Evolutionary conservation across 768 basidiomycete species (phyloP), one percentile per base, ranked within the genome.

Genomic region (Leucosporidium scottii): DNA sequence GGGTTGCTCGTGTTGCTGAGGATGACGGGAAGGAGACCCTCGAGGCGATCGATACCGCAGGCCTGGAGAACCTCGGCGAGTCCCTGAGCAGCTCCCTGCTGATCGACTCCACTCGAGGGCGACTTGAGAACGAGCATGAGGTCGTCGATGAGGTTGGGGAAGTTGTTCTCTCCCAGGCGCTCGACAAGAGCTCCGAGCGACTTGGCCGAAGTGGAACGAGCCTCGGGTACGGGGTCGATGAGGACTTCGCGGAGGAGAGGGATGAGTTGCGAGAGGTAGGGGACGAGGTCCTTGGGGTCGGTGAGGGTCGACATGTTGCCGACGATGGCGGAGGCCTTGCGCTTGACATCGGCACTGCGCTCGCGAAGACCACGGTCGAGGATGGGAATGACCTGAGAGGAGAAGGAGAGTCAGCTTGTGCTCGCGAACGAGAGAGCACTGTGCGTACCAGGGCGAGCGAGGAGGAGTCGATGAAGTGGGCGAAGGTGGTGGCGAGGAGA

Each of bases 21-120:
- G 75, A 99, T 92, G 73, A 94, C 91, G 0, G 96, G 96, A 3
- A 98, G 83, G 2, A 99, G 82, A 9, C 90, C 88, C 76, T 99
- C 96, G 70, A 99, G 83, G 56, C 93, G 84, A 70, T 98, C 93
- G 89, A 96, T 93, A n/a, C 96, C 96, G 36, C 98, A 85, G 25
- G 92, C 93, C 4, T 93, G 87, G 3, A 98, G 83, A 12, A 98
- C 92, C 79, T 98, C 96, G 67, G 89, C 89, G 55, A 98, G 83
- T 74, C 96, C 96, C 79, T 98, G 96, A 4, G 94, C 94, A 0
- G 96, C 94, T 68, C 94, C 96, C 80, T 98, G 96, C 60, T 94
- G 84, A 78, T 99, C 96, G 30, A 98, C 93, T 20, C 93, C 93
- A 0, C 90, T 91, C 0, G 90, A 88, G 73, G 97, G 93, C 15